Conservation (phyloP, 352 stramenopile species). For the Aphanomyces euteiches region DNA sequence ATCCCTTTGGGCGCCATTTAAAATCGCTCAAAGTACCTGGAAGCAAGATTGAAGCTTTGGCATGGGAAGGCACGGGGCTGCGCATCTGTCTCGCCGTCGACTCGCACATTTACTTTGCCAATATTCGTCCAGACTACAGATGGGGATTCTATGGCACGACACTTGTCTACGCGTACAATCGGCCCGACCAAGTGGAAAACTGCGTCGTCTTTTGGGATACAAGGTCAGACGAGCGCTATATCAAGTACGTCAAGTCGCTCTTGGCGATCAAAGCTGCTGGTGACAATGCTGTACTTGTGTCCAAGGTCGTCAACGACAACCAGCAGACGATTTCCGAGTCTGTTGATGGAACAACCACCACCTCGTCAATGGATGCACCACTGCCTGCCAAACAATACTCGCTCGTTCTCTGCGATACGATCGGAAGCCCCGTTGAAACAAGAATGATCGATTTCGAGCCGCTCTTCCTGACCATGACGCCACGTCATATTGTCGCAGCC, state of each 20-base stretch:
- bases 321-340: conserved; percentile 35
- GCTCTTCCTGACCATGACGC: conserved; percentile 83
- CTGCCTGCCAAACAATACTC: conserved; percentile 66
- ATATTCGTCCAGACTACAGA: conserved; percentile 90
- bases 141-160: conserved; percentile 88
- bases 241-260: conserved; percentile 83
- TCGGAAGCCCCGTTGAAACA: conserved; percentile 76
- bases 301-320: conserved; percentile 79
- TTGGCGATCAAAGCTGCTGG: conserved; percentile 73
- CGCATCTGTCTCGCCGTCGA: conserved; percentile 91
- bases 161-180: conserved; percentile 90
- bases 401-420: conserved; percentile 84
- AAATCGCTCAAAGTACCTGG: conserved; percentile 87
- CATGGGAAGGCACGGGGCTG: conserved; percentile 89
- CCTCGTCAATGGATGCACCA: conserved; percentile 4
- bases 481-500: conserved; percentile 73
- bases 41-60: conserved; percentile 78
- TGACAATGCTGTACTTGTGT: conserved; percentile 84
- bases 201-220: conserved; percentile 91
- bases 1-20: conserved; percentile 79
- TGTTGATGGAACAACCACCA: conserved; percentile 23
- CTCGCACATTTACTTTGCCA: conserved; percentile 95
- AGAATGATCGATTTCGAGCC: conserved; percentile 85
- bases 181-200: conserved; percentile 82
- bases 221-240: conserved; percentile 77